A percentile compares a stretch with the other conserved stretches of the same genome.
Evolutionary conservation across 75 land plant genomes (phyloP).

Genomic region (Pinus tabuliformis): DNA sequence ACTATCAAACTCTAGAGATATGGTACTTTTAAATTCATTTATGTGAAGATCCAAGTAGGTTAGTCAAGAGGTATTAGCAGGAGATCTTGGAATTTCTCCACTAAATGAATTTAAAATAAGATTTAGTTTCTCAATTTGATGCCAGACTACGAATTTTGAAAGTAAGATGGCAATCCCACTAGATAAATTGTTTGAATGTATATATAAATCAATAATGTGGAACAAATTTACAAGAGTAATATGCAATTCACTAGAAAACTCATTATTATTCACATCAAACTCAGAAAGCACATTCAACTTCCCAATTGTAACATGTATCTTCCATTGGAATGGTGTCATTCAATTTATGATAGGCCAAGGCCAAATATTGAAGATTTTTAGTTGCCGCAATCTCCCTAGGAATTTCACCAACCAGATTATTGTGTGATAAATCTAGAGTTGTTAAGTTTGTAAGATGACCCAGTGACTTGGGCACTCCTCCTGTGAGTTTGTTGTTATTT

Average conservation of each 20-base stretch:
- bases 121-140: slow-evolving; percentile 19
- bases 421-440: too few species aligned
- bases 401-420: slow-evolving; percentile 24
- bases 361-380: slow-evolving; percentile 13
- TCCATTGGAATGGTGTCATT: slow-evolving; percentile 22
- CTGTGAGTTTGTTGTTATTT: too few species aligned
- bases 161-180: slow-evolving; percentile 20
- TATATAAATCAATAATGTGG: slow-evolving; percentile 13
- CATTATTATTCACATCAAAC: slow-evolving; percentile 22
- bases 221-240: too few species aligned
- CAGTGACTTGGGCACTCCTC: too few species aligned
- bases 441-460: too few species aligned
- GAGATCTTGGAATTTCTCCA: slow-evolving; percentile 17
- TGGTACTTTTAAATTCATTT: slow-evolving; percentile 16
- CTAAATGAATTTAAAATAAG: slow-evolving; percentile 24
- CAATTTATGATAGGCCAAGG: slow-evolving; percentile 5
- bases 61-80: slow-evolving; percentile 14
- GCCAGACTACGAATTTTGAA: slow-evolving; percentile 16
- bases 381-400: slow-evolving; percentile 14
- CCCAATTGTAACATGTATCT: slow-evolving; percentile 23
- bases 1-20: slow-evolving; percentile 14
- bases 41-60: slow-evolving; percentile 23
- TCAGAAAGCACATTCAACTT: slow-evolving; percentile 12
- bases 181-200: slow-evolving; percentile 11
- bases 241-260: slow-evolving; percentile 23